Evolutionary conservation across 768 basidiomycete genomes (phyloP).

Genomic region (Lentinus brumalis): DNA sequence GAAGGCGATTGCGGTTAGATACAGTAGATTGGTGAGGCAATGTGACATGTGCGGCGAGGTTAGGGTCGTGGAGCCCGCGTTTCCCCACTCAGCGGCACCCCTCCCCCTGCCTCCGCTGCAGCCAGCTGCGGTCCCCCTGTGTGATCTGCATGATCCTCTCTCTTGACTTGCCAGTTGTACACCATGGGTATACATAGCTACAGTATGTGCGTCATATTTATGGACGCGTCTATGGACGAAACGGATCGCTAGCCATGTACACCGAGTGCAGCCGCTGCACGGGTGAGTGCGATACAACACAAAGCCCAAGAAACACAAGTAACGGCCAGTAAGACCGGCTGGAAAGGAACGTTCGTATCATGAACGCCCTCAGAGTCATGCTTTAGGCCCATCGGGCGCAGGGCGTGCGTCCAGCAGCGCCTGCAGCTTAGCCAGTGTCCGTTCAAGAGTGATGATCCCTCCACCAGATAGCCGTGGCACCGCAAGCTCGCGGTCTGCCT

Average conservation of each 20-base stretch:
- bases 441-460: conserved; percentile 74
- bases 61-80: conserved; percentile 6
- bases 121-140: not conserved
- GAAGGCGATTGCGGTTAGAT: not conserved
- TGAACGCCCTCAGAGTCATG: not conserved
- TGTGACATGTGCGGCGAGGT: not conserved
- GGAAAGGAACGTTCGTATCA: not conserved
- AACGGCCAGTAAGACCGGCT: not conserved
- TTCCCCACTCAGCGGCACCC: not conserved
- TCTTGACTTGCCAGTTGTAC: too few species aligned
- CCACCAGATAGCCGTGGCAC: conserved; percentile 80
- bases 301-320: not conserved
- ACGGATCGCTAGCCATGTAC: too few species aligned
- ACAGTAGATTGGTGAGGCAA: not conserved
- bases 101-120: not conserved
- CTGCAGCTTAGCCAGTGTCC: conserved; percentile 71
- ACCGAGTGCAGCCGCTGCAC: too few species aligned
- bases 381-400: not conserved
- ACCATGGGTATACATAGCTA: too few species aligned
- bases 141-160: too few species aligned
- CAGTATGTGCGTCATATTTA: too few species aligned
- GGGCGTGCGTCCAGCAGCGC: conserved; percentile 33
- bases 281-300: not conserved
- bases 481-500: conserved; percentile 46
- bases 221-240: too few species aligned